Percentiles rank a stretch among this genome's conserved stretches.
These are phyloP conservation scores for Blastobotrys ciferrii DNA, from an alignment of 1,139 yeast genomes.

Conservation along the genomic window DNA sequence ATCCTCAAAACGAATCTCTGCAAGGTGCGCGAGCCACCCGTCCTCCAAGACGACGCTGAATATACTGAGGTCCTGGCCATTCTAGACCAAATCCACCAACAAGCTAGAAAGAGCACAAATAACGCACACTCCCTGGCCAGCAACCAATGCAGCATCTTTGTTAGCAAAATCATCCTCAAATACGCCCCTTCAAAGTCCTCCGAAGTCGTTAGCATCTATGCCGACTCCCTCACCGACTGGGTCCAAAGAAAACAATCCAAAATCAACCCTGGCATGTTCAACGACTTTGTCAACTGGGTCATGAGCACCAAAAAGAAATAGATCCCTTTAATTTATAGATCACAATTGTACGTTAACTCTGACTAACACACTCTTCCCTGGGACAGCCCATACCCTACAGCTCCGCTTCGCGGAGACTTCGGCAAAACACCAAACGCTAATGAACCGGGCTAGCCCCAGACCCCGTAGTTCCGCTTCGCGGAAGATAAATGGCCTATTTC, in stretches of 20 bases:
- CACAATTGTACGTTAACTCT: background rate
- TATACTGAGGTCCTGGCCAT: conserved; percentile 19
- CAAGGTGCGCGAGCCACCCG: conserved; percentile 43
- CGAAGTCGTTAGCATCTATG: conserved; percentile 55
- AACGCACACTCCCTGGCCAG: conserved; percentile 55
- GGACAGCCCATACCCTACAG: no score
- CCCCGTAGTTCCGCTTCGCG: no score
- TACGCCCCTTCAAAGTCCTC: conserved; percentile 25
- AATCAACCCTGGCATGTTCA: conserved; percentile 60
- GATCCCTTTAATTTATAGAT: background rate
- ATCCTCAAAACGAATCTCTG: conserved; percentile 63
- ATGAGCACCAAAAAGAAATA: conserved; percentile 41
- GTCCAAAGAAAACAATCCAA: conserved; percentile 46
- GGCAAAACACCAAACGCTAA: no score
- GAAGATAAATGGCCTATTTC: no score
- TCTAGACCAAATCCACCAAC: conserved; percentile 39
- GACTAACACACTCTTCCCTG: background rate
- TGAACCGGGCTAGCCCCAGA: no score
- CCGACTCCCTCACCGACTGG: conserved; percentile 60
- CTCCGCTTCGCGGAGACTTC: no score
- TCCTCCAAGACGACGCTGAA: conserved; percentile 20
- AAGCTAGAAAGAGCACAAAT: conserved; percentile 46
- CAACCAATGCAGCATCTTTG: conserved; percentile 59
- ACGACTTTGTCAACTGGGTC: conserved; percentile 81
- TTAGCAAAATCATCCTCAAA: conserved; percentile 46